Evolutionary conservation across 1,284 basidiomycete genomes (phyloP), one percentile per base, ranked within the genome.

Genomic region (Chiua sp.): DNA sequence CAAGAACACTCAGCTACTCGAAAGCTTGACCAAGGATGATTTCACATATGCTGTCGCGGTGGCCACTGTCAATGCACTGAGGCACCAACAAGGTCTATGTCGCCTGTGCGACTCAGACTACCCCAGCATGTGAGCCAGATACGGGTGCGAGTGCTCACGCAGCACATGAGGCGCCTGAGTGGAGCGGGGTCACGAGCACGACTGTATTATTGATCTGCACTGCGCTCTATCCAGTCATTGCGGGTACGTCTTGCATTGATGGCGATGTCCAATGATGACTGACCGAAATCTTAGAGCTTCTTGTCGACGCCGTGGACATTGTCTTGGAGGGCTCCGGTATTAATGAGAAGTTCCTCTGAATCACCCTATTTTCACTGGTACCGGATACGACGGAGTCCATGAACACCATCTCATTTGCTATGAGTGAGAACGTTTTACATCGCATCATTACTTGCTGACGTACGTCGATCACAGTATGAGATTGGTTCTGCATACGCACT

Each of bases 311-410:
- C 10, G 97, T 99, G 13, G 98, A 99, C 70, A 93, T 96, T 32
- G 90, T 99, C 3, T 81, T 99, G 26, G 81, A 94, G 63, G 95
- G 90, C n/a, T 95, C 94, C 0, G 94, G 94, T 0, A 93, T 99
- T 44, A 94, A 98, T 63, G 97, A 99, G 74, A 99, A 99, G 75
- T 97, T 99, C 81, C 83, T 99, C 35, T 98, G 98, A 50, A 85
- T 99, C 59, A 98, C 96, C 0, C 83, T 99, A 11, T 99, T 99
- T 70, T 97, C 98, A 3, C 85, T 99, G 37, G 96, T 99, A 1
- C 98, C 98, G 13, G 99, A 99, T 75, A 98, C 96, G 20, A 99
- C 98, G 23, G 98, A 99, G 78, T 99, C 99, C 75, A 98, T 99
- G 97, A 99, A 99, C 74, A 98, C 98, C 57, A 98, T 99, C 71